Evolutionary conservation across 176 grass and related monocot species (phyloP).

Genomic region (Eremochloa ophiuroides): DNA sequence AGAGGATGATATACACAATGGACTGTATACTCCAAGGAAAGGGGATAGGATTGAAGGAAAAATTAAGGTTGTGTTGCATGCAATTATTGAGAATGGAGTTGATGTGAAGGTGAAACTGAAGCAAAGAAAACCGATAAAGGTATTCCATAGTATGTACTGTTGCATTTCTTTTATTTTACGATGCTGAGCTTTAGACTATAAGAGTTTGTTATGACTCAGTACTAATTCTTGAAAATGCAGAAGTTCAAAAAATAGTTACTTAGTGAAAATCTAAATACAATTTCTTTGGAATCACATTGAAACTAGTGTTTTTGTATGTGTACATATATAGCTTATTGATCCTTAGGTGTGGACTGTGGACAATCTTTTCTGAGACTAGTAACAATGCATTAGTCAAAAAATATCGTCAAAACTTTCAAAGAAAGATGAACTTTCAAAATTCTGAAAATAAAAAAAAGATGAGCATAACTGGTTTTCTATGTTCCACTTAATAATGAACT

Average conservation of each 20-base stretch:
- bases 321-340: no score
- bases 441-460: background rate
- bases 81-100: constrained; percentile 61
- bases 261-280: no score
- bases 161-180: no score
- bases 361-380: background rate
- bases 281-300: no score
- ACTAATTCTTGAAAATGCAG: no score
- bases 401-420: background rate
- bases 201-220: no score
- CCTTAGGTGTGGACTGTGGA: background rate
- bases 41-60: constrained; percentile 75
- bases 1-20: constrained; percentile 76
- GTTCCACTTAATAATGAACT: constrained; percentile 1
- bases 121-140: constrained; percentile 40
- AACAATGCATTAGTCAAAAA: background rate
- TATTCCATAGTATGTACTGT: no score
- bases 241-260: no score
- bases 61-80: constrained; percentile 49
- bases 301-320: no score
- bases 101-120: constrained; percentile 82
- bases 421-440: background rate
- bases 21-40: constrained; percentile 71
- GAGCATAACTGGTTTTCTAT: background rate
- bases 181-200: no score